A percentile compares a stretch with the other conserved stretches of the same genome.
Evolutionary conservation across 352 stramenopile genomes (phyloP).

Genomic region (Phytophthora sojae): DNA sequence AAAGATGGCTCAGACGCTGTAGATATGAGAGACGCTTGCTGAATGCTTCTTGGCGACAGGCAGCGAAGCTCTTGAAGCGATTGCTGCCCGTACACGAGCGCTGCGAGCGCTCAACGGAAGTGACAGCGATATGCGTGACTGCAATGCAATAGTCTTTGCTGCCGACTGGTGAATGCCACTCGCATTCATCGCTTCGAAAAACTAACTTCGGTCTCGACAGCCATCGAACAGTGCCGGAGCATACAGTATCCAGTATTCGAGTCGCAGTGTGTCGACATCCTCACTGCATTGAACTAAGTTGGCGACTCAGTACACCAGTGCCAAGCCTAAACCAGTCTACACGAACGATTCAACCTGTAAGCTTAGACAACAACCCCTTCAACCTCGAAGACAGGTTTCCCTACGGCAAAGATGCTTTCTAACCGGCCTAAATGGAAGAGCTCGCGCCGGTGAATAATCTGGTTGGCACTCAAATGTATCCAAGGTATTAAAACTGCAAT

Average conservation of each 20-base stretch:
- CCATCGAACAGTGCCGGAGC: background rate
- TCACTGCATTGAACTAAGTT: background rate
- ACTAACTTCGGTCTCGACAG: background rate
- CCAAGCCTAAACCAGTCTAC: too few species aligned
- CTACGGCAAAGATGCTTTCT: too few species aligned
- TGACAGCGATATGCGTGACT: background rate
- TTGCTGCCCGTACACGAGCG: background rate
- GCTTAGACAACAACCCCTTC: too few species aligned
- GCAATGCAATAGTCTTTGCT: background rate
- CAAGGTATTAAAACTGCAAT: too few species aligned
- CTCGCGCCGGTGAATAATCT: too few species aligned
- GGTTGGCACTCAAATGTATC: too few species aligned
- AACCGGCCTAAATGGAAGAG: too few species aligned
- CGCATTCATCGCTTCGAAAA: background rate
- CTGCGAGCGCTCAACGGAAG: background rate
- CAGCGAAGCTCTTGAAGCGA: background rate
- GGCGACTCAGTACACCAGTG: background rate
- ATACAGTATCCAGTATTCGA: too few species aligned
- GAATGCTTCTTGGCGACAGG: too few species aligned
- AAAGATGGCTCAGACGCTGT: constrained; percentile 16
- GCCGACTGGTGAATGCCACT: background rate
- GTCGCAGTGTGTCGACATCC: background rate
- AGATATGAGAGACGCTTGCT: background rate
- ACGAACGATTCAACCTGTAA: too few species aligned
- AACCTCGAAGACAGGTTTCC: too few species aligned